Evolutionary conservation across 164 flowering plant genomes (phyloP), one percentile per base, ranked within the genome.

Genomic region (Vitis riparia): DNA sequence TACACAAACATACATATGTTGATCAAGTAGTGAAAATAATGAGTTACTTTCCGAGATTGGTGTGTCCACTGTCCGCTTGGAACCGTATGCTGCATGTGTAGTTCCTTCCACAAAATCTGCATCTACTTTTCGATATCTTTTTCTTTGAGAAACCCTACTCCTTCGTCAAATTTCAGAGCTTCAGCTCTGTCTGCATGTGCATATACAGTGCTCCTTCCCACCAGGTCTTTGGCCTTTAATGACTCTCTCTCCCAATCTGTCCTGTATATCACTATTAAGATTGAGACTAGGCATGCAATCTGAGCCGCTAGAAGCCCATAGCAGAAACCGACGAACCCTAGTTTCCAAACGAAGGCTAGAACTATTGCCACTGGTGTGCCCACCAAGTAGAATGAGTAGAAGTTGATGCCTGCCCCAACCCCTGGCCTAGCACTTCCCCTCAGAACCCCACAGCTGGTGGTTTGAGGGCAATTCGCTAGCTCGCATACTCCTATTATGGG

Each of bases 271-370:
- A 86, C 97, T 44, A 70, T 47, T n/a, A 87, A 61, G 32, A 91
- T 82, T 3, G 91, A 85, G 51, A 87, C 65, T 7, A 81, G 84
- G 72, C 98, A 92, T 9, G 83, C 82, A 49, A 90, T 70, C 74
- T 94, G 99, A 49, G 99, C 99, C 9, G 90, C 91, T 27, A 94
- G 72, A 37, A 94, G 91, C 10, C 99, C 99, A 73, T 87, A 94
- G 65, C 97, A 94, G 3, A 94, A 91, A 15, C 99, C 99, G 71
- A 78, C 66, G 71, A 90, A 88, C 44, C 92, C 97, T 37, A 82
- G 48, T 37, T 69, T 65, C 81, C 82, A 76, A 56, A 73, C 78
- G 69, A 94, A 91, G 48, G 79, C 91, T 51, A 89, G 62, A 12
- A 72, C 75, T 11, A 90, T 65, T 4, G 93, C 98, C 37, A 92